Evolutionary conservation across 179 eudicot genomes (phyloP).

Genomic region (Carnegiea gigantea): DNA sequence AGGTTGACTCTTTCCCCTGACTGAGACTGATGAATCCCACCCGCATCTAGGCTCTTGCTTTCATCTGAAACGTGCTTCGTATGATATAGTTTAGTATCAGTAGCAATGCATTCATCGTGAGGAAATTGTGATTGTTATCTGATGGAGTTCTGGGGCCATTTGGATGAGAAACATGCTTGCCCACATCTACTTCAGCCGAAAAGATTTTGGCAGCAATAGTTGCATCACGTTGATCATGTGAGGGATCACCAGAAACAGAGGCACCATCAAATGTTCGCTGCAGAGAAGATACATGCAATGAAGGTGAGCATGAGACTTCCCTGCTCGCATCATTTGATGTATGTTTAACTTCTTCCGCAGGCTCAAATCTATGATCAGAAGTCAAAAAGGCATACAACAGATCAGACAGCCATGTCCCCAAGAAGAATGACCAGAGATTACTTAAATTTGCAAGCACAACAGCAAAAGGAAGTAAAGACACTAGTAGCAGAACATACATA

Average conservation of each 20-base stretch:
- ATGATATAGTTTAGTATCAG: slow-evolving; percentile 38
- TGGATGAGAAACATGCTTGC: slow-evolving; percentile 40
- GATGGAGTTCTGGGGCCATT: slow-evolving; percentile 33
- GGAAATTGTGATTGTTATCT: slow-evolving; percentile 31
- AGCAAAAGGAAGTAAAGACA: not conserved
- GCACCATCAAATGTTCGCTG: slow-evolving; percentile 37
- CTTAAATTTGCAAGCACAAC: not conserved
- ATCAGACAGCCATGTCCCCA: slow-evolving; percentile 16
- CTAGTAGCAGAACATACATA: not conserved
- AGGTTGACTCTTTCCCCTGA: slow-evolving; percentile 49
- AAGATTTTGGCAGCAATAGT: slow-evolving; percentile 32
- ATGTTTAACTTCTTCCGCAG: slow-evolving; percentile 35
- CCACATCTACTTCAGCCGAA: slow-evolving; percentile 39
- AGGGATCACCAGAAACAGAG: slow-evolving; percentile 43
- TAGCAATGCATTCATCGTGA: slow-evolving; percentile 37
- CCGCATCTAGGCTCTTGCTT: slow-evolving; percentile 22
- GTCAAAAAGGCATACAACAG: not conserved
- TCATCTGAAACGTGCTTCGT: slow-evolving; percentile 38
- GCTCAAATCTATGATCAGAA: slow-evolving; percentile 39
- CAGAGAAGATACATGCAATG: slow-evolving; percentile 30
- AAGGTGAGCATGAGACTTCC: slow-evolving; percentile 27
- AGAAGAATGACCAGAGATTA: not conserved
- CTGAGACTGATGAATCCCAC: slow-evolving; percentile 29
- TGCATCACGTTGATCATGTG: slow-evolving; percentile 39
- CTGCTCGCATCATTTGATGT: slow-evolving; percentile 24